These are phyloP conservation scores for Trypanosoma lewisi DNA, from an alignment of 208 protist species.

Conservation along the genomic window DNA sequence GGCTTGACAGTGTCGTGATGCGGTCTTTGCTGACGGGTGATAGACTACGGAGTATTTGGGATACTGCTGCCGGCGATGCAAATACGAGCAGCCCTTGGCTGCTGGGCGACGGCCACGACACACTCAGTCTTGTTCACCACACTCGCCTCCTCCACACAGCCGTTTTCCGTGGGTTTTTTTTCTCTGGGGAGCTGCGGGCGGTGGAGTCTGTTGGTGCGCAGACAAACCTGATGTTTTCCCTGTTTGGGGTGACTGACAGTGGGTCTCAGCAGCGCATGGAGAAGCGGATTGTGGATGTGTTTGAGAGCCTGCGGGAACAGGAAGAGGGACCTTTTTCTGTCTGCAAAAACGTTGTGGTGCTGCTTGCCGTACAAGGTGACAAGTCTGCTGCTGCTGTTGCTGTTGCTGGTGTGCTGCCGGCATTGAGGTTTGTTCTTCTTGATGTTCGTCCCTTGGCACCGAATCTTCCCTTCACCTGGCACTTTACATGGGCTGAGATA, in stretches of 20 bases:
- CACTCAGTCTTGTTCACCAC: slow-evolving; percentile 26
- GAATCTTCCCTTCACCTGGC: slow-evolving; percentile 37
- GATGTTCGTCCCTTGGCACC: slow-evolving; percentile 34
- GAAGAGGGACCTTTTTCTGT: not conserved
- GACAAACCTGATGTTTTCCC: slow-evolving; percentile 29
- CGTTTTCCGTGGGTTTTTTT: slow-evolving; percentile 43
- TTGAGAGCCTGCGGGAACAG: slow-evolving; percentile 5
- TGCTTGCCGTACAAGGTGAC: slow-evolving; percentile 24
- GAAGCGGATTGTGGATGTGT: slow-evolving; percentile 10
- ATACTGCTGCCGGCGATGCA: not conserved
- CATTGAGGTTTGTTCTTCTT: slow-evolving; percentile 29
- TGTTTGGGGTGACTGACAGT: slow-evolving; percentile 10
- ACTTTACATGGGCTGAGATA: slow-evolving; percentile 44
- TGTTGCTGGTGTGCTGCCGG: not conserved
- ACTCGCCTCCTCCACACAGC: slow-evolving; percentile 25
- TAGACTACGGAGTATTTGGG: not conserved
- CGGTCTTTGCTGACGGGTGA: slow-evolving; percentile 11
- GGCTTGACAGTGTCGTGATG: slow-evolving; percentile 19
- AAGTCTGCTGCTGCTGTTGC: not conserved
- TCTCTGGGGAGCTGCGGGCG: slow-evolving; percentile 29
- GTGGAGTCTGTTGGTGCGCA: slow-evolving; percentile 43
- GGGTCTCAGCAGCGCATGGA: slow-evolving; percentile 10
- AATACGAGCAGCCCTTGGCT: slow-evolving; percentile 1
- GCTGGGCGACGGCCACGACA: slow-evolving; percentile 30
- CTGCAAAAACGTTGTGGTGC: slow-evolving; percentile 27